Evolutionary conservation across 2,329 filamentous ascomycete species (phyloP), one percentile per base, ranked within the genome.

Genomic region (Iodosphaeria phyllophila): DNA sequence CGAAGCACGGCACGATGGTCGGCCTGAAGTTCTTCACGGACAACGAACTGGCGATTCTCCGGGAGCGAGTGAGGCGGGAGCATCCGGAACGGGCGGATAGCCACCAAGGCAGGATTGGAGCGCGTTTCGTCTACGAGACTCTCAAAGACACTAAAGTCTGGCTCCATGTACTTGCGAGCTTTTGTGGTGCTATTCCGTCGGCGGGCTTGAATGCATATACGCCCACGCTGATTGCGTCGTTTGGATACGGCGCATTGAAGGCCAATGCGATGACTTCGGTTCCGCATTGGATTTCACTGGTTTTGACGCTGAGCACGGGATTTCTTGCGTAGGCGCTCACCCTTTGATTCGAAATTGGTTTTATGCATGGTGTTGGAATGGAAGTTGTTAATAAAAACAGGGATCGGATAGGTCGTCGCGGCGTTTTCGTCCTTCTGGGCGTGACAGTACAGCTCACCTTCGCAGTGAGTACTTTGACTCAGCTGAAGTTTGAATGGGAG

Each of bases 251-350:
- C 8, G 16, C 15, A 8, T 22, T 28, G 9, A 9, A 6, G 10
- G 21, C 26, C 4, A 28, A 28, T 18, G 26, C 26, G 4, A 10
- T 28, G 6, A 17, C 21, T n/a, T 28, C 26, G 5, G 20, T 28
- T 10, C 20, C 8, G 6, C 20, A 28, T 12, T 28, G 26, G 26
- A 13, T 28, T 7, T 4, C 5, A 4, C 13, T 26, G 7, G 11
- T 20, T 16, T 16, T 26, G n/a, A 18, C 19, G 11, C 10, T 21
- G 6, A 20, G 8, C 13, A 14, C 14, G 6, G 24, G 24, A 13
- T 26, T 20, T 13, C 13, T 26, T 13, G 24, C 24, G 24, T 26
- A 12, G 16, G 24, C 14, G 20, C 13, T 18, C 13, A 20, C 17
- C 8, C 6, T 16, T 14, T 11, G 5, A 8, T 8, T 19, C 4